A percentile compares a stretch with the other conserved stretches of the same genome.
Conservation (phyloP, 192 early-diverging fungal species). For the Chytriomyces sp. region DNA sequence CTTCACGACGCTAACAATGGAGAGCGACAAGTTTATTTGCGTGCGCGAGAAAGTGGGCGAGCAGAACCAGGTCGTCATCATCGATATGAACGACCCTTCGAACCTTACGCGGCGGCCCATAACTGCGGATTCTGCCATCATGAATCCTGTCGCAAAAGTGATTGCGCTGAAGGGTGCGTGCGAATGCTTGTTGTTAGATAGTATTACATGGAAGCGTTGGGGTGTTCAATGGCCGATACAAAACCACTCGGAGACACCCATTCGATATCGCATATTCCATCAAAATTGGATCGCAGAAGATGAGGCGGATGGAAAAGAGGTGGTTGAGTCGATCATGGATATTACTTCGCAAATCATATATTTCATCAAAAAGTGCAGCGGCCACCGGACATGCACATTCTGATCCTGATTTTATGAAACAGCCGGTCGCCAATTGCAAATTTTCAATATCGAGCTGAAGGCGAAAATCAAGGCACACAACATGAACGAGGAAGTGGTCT, state of each 20-base stretch:
- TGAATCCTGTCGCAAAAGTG: slow-evolving; percentile 92
- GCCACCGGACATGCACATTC: too few species aligned
- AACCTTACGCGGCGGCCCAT: slow-evolving; percentile 88
- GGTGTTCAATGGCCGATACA: too few species aligned
- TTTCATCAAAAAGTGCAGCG: too few species aligned
- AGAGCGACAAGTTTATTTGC: slow-evolving; percentile 98
- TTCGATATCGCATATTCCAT: too few species aligned
- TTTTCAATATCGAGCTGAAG: slow-evolving; percentile 96
- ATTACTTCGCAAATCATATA: too few species aligned
- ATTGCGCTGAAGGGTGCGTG: slow-evolving; percentile 92
- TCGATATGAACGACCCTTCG: slow-evolving; percentile 85
- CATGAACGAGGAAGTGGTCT: slow-evolving; percentile 91
- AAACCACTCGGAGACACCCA: too few species aligned
- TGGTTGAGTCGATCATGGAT: too few species aligned
- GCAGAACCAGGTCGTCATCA: slow-evolving; percentile 89
- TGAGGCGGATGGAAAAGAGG: too few species aligned
- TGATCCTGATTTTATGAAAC: slow-evolving; percentile 5
- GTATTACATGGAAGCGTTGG: too few species aligned
- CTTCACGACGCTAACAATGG: slow-evolving; percentile 97
- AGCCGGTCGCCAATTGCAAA: slow-evolving; percentile 90
- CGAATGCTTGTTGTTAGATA: too few species aligned
- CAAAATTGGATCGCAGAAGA: too few species aligned
- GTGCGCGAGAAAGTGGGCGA: slow-evolving; percentile 88
- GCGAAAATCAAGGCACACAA: slow-evolving; percentile 91
- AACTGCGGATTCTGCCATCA: slow-evolving; percentile 96